phyloP scores from a whole-genome alignment of 2,329 filamentous ascomycete genomes.

The Colletotrichum sp. region DNA sequence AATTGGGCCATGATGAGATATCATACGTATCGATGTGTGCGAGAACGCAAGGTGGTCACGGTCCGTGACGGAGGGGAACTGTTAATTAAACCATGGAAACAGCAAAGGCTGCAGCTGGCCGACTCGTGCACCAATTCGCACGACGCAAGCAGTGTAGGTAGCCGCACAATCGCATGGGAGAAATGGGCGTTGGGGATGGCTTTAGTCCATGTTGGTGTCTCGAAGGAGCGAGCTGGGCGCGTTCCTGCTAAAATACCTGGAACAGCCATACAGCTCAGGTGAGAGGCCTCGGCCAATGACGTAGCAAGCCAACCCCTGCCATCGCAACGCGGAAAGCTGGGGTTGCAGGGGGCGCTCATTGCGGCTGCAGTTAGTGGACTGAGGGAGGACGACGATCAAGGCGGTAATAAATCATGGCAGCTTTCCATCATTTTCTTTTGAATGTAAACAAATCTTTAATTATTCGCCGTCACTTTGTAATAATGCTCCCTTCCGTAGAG shows the following conservation, averaged over 20 bases:
- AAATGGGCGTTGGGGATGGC: background rate
- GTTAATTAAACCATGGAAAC: background rate
- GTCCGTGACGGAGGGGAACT: background rate
- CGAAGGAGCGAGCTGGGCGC: background rate
- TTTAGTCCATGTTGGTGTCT: background rate
- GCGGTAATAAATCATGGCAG: background rate
- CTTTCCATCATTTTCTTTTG: background rate
- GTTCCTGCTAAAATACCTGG: background rate
- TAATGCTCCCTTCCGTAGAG: background rate
- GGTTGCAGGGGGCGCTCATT: background rate
- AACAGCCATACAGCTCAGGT: background rate
- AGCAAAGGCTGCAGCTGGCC: background rate
- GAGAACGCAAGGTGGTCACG: background rate
- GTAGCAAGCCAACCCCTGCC: constrained; percentile 19
- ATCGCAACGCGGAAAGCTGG: constrained; percentile 4
- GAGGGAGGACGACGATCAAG: background rate
- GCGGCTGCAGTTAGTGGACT: constrained; percentile 2
- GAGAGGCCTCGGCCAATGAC: constrained; percentile 8
- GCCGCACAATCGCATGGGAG: background rate
- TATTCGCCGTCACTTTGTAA: constrained; percentile 5
- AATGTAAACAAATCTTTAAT: background rate
- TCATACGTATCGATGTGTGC: background rate
- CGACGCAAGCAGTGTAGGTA: background rate
- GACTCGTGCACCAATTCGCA: background rate
- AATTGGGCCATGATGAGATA: background rate